Conservation (phyloP, 495 filamentous ascomycete genomes). For the Aspergillus asperescens region DNA sequence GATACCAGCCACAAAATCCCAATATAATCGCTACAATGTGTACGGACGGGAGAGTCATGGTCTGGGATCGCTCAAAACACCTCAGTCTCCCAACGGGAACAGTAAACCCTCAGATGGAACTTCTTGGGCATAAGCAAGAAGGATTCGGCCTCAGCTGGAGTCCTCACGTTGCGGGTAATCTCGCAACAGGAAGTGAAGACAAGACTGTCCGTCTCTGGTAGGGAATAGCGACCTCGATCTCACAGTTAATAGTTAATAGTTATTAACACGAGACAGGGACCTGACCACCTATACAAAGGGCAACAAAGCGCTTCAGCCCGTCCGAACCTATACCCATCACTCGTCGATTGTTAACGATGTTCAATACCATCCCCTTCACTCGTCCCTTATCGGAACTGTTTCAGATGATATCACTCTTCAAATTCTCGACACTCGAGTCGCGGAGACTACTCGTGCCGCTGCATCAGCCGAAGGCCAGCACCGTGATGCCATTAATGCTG, state of each 20-base stretch:
- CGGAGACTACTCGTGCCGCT: conserved; percentile 56
- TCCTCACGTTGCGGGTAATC: conserved; percentile 71
- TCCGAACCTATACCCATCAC: conserved; percentile 79
- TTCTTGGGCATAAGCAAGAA: conserved; percentile 80
- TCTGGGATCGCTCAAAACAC: conserved; percentile 96
- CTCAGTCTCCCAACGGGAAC: conserved; percentile 62
- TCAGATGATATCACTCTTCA: conserved; percentile 94
- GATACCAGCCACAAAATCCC: conserved; percentile 96
- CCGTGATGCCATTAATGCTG: conserved; percentile 85
- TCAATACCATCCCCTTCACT: conserved; percentile 80
- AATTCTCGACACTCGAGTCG: conserved; percentile 74
- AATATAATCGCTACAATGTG: conserved; percentile 95
- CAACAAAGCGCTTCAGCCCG: conserved; percentile 64
- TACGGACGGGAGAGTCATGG: conserved; percentile 76
- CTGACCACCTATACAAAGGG: conserved; percentile 63
- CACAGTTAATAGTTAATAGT: conserved; percentile 1
- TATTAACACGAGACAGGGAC: conserved; percentile 53
- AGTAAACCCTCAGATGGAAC: conserved; percentile 75
- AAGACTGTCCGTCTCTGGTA: conserved; percentile 87
- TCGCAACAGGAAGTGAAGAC: conserved; percentile 88
- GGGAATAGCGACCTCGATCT: conserved; percentile 13
- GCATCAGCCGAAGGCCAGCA: conserved; percentile 66
- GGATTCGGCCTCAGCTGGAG: conserved; percentile 96
- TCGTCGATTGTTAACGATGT: conserved; percentile 92
- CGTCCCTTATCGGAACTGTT: conserved; percentile 79